Evolutionary conservation across 768 basidiomycete species (phyloP), one percentile per base, ranked within the genome.

Genomic region (Lactifluus rugatus): DNA sequence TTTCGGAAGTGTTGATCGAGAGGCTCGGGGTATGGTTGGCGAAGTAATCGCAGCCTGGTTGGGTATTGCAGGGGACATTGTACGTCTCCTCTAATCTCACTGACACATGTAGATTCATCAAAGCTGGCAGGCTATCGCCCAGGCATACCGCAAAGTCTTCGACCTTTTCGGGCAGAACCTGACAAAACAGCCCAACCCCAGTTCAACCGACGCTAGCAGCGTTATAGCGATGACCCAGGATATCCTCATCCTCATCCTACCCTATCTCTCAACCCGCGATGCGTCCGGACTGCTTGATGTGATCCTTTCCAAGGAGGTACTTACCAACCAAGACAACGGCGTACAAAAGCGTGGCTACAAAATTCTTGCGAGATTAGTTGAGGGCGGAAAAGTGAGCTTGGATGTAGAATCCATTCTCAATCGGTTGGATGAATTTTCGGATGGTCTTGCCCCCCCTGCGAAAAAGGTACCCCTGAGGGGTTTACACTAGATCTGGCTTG

Each of bases 341-440:
- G 84, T 95, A 5, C 95, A 98, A 73, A 99, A 99, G 73, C 89
- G 94, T 64, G 89, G 85, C 9, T 98, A 98, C 74, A 88, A 95
- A 67, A 83, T 88, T 17, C 76, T 98, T 16, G 77, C 85, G 32
- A 85, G 85, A 63, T 70, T 93, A 42, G 71, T 85, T n/a, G 85
- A 87, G 66, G 75, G 75, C 52, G 78, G 75, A 0, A 85, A 86
- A 66, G 21, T 49, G 39, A 25, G 68, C 32, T 65, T 76, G 45
- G 79, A 82, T 60, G 78, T 76, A 13, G 83, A 87, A 58, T 69
- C 69, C 10, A 78, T 87, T 26, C 72, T 96, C 25, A 76, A 80
- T 59, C 76, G 77, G 57, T 71, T 98, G 48, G 84, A 87, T 49
- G 81, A 80, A 36, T 72, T 84, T 32, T 76, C 81, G 2, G 78